phyloP scores from a whole-genome alignment of 371 early-diverging fungal genomes.

The Circinella minor region DNA sequence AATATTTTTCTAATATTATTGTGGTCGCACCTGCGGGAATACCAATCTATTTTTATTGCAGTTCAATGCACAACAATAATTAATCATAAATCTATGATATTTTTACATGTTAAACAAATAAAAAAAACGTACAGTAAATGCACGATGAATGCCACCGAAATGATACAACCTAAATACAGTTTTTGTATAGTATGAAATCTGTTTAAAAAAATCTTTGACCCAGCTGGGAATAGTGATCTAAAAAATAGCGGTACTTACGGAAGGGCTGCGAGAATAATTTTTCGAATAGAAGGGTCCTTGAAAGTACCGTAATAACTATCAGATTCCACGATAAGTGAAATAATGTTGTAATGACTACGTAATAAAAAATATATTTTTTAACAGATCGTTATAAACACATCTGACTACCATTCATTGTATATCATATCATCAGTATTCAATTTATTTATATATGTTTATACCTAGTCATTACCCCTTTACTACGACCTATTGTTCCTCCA shows the following conservation, averaged over 20 bases:
- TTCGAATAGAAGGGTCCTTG: too few species aligned
- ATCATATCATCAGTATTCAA: too few species aligned
- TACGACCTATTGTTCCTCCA: conserved; percentile 26
- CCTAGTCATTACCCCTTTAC: conserved; percentile 28
- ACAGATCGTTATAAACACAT: too few species aligned
- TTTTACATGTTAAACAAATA: too few species aligned
- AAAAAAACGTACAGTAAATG: background rate
- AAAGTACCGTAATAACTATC: background rate
- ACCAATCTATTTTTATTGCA: too few species aligned
- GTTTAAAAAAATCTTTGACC: too few species aligned
- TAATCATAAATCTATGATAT: background rate
- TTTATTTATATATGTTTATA: background rate
- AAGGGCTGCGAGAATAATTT: too few species aligned
- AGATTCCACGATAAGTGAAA: conserved; percentile 10
- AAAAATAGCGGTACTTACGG: too few species aligned
- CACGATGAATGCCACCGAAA: conserved; percentile 1
- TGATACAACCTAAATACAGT: conserved; percentile 5
- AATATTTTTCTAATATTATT: conserved; percentile 71
- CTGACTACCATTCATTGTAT: too few species aligned
- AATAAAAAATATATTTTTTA: background rate
- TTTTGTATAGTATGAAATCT: too few species aligned
- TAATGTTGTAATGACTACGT: conserved; percentile 17
- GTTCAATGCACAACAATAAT: too few species aligned
- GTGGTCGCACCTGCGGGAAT: background rate
- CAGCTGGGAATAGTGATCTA: too few species aligned